Evolutionary conservation across 208 protist genomes (phyloP).

Genomic region (Phytomonas sp.): DNA sequence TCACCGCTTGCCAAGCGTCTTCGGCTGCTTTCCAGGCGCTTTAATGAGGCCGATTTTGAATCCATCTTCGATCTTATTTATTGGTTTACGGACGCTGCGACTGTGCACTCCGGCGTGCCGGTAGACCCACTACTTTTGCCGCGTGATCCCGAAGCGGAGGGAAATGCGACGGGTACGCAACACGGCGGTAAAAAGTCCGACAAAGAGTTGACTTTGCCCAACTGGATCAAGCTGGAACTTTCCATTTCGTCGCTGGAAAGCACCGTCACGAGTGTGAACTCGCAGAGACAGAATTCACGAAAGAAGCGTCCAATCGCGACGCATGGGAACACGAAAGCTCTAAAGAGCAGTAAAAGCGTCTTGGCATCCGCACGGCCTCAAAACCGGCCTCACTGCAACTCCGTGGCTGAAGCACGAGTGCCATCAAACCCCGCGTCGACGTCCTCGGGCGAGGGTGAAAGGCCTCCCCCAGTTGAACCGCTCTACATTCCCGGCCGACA

Average conservation of each 20-base stretch:
- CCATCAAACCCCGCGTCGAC: not conserved
- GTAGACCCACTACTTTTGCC: conserved; percentile 20
- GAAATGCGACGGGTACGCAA: not conserved
- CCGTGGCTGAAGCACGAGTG: not conserved
- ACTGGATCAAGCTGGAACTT: not conserved
- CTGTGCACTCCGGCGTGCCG: conserved; percentile 58
- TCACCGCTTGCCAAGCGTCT: conserved; percentile 12
- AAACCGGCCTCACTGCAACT: not conserved
- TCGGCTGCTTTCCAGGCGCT: conserved; percentile 17
- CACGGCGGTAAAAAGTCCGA: not conserved
- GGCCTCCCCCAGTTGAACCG: conserved; percentile 1
- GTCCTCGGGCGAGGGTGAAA: not conserved
- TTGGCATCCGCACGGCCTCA: not conserved
- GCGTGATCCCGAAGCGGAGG: not conserved
- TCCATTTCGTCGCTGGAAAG: not conserved
- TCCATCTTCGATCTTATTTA: conserved; percentile 61
- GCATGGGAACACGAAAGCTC: not conserved
- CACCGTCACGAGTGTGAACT: not conserved
- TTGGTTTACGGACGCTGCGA: conserved; percentile 78
- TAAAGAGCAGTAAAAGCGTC: not conserved
- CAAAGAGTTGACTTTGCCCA: not conserved
- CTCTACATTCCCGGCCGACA: conserved; percentile 25
- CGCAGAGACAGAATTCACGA: not conserved
- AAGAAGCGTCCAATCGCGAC: not conserved
- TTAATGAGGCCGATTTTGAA: conserved; percentile 63